Base-by-base conservation (phyloP, 2,329 filamentous ascomycete species). In the Ophioceras dolichostomum region DNA sequence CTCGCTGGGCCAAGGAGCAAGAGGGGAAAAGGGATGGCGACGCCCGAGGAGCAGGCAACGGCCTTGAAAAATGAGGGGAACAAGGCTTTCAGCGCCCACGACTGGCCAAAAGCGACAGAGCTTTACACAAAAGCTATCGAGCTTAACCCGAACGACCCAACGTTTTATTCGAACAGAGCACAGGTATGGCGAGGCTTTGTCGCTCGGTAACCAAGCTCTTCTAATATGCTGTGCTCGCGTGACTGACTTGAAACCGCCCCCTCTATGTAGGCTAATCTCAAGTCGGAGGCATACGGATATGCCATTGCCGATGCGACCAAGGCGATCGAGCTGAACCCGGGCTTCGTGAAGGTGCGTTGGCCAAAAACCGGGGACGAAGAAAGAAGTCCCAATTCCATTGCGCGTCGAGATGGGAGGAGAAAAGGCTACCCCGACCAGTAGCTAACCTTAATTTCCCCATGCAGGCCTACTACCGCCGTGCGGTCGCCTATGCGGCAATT, bases 51-150 rank as follows among this genome's bases (percentile, higher is more conserved):
- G 57, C 76, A 83, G 58, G 89, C 89, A 37, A 73, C 78, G 48
- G 82, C 80, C 54, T 68, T 94, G 49, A 98, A 98, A 67, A 82
- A 93, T 60, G 74, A 93, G 60, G 91, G 91, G 57, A 98, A 98
- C 63, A 83, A 88, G 54, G 87, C 87, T 37, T 96, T 96, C 62
- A 76, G 79, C 39, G 68, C 77, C 22, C 86, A 94, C 52, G 83
- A 96, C 65, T 98, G 84, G 83, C 74, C 72, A 10, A 65, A 70
- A 3, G 91, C 91, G 7, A 71, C 94, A 45, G 79, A 88, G 2
- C 76, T 79, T 47, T 98, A 98, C 60, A 77, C 76, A 39, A 74
- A 93, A 61, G 89, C 89, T 19, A 96, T 98, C 54, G 79, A 83
- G 42, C 63, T 84, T 48, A 79, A 94, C 61, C 75, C 81, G 54